Evolutionary conservation across 768 basidiomycete genomes (phyloP).

Genomic region (Suillus paluster): DNA sequence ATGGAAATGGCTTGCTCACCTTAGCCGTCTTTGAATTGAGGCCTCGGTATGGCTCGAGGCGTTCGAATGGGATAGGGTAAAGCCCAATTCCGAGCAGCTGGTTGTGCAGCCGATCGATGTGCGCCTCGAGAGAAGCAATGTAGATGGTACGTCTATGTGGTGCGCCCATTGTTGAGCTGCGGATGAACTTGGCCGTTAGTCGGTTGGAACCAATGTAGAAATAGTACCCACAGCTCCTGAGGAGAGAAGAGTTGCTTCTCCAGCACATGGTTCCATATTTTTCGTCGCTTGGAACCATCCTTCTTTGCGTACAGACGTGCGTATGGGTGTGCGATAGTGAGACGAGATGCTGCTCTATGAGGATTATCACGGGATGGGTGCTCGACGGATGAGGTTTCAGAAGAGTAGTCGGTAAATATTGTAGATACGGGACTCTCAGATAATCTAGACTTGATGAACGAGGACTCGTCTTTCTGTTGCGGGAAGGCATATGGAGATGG

Average conservation of each 20-base stretch:
- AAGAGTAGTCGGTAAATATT: background rate
- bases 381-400: conserved; percentile 8
- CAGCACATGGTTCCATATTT: conserved; percentile 78
- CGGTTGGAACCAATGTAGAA: background rate
- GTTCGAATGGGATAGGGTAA: conserved; percentile 58
- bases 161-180: conserved; percentile 66
- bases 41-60: conserved; percentile 66
- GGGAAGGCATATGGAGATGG: conserved; percentile 17
- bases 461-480: conserved; percentile 2
- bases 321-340: conserved; percentile 64
- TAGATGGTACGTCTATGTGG: conserved; percentile 74
- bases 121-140: conserved; percentile 71
- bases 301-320: conserved; percentile 71
- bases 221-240: conserved; percentile 59
- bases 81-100: conserved; percentile 56
- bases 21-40: conserved; percentile 80
- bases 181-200: background rate
- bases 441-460: conserved; percentile 12
- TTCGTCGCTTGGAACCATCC: conserved; percentile 65
- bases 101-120: conserved; percentile 69
- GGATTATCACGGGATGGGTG: conserved; percentile 21
- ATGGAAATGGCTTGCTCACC: conserved; percentile 40
- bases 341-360: conserved; percentile 25
- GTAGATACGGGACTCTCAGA: conserved; percentile 4
- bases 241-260: conserved; percentile 74